phyloP scores from a whole-genome alignment of 1,284 basidiomycete species.

The Hymenochaete sp. region DNA sequence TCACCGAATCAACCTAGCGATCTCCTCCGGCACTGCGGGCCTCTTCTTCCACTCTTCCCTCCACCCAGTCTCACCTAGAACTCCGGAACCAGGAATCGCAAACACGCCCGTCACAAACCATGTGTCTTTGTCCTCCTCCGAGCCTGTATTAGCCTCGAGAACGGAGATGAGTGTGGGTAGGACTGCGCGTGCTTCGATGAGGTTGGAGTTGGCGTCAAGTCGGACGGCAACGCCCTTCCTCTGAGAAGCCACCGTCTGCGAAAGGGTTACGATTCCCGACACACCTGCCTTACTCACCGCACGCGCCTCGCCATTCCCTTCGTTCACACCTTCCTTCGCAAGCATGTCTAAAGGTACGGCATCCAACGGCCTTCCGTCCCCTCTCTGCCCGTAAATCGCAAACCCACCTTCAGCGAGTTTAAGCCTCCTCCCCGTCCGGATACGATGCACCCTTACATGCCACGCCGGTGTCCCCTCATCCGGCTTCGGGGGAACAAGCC shows the following conservation, averaged over 20 bases:
- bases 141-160: constrained; percentile 22
- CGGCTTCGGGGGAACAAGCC: constrained; percentile 63
- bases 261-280: constrained; percentile 51
- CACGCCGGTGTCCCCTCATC: constrained; percentile 46
- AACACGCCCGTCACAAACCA: constrained; percentile 69
- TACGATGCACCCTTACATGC: constrained; percentile 62
- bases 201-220: constrained; percentile 65
- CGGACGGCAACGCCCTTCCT: constrained; percentile 44
- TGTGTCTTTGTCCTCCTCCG: constrained; percentile 27
- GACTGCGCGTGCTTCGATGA: constrained; percentile 60
- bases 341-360: constrained; percentile 15
- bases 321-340: background rate
- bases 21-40: constrained; percentile 39
- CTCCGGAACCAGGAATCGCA: constrained; percentile 41
- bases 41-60: constrained; percentile 42
- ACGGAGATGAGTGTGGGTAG: constrained; percentile 55
- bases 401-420: constrained; percentile 62
- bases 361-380: constrained; percentile 52
- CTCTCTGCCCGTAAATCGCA: constrained; percentile 62
- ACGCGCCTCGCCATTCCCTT: constrained; percentile 31
- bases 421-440: constrained; percentile 43
- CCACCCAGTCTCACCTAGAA: constrained; percentile 42
- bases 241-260: constrained; percentile 23
- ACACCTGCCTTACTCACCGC: constrained; percentile 55
- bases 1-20: constrained; percentile 27